These are phyloP conservation scores for Begonia masoniana DNA, from an alignment of 306 rosid species.

Conservation along the genomic window DNA sequence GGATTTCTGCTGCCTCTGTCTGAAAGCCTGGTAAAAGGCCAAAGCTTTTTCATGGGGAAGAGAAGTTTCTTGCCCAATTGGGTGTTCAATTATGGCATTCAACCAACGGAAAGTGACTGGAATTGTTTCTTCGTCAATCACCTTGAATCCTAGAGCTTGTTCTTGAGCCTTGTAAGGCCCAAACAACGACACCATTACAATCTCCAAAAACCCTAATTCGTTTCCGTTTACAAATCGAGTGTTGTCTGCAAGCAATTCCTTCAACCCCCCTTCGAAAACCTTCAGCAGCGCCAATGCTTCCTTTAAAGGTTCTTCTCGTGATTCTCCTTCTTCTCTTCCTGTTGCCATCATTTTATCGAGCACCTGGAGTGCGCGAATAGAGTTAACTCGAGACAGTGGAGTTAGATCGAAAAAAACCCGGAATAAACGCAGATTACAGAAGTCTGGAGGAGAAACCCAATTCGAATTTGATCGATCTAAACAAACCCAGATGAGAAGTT, in stretches of 20 bases:
- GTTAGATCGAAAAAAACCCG: no score
- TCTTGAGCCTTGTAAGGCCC: conserved; percentile 13
- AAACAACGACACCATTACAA: conserved; percentile 7
- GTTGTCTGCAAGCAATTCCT: conserved; percentile 5
- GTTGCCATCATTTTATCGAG: background rate
- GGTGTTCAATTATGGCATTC: conserved; percentile 7
- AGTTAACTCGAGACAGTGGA: background rate
- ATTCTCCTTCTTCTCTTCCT: conserved; percentile 10
- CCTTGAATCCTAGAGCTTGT: conserved; percentile 20
- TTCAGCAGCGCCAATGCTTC: conserved; percentile 7
- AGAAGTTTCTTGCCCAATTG: conserved; percentile 1
- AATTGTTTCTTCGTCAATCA: conserved; percentile 9
- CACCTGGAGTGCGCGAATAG: conserved; percentile 7
- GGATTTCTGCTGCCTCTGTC: background rate
- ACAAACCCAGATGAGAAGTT: background rate
- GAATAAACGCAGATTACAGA: background rate
- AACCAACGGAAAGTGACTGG: conserved; percentile 15
- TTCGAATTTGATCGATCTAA: background rate
- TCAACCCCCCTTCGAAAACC: conserved; percentile 16
- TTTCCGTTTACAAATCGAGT: conserved; percentile 3
- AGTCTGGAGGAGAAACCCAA: no score
- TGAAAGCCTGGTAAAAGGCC: conserved; percentile 5
- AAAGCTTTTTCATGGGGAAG: conserved; percentile 17
- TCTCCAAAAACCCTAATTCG: conserved; percentile 14
- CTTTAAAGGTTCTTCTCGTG: conserved; percentile 12